phyloP scores from a whole-genome alignment of 2,329 filamentous ascomycete species.

The Volutella citrinella region DNA sequence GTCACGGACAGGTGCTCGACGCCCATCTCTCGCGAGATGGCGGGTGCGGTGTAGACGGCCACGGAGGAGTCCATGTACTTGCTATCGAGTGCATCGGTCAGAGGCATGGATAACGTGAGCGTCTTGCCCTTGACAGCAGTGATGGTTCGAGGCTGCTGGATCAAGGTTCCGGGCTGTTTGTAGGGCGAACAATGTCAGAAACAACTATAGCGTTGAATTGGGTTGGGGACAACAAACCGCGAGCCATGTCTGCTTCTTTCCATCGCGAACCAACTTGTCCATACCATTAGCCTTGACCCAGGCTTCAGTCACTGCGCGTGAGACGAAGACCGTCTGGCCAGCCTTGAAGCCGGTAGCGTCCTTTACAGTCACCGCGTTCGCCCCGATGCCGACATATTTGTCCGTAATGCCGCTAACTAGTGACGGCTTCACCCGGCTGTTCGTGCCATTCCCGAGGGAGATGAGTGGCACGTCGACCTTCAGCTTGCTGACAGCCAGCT shows the following conservation, averaged over 20 bases:
- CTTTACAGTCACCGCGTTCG: conserved; percentile 3
- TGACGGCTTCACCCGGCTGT: too few species aligned
- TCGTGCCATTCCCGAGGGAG: too few species aligned
- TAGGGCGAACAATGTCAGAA: too few species aligned
- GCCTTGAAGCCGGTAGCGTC: conserved; percentile 1
- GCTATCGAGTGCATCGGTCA: conserved; percentile 15
- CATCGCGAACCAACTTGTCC: conserved; percentile 10
- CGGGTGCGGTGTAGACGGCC: conserved; percentile 10
- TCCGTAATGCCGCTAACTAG: conserved; percentile 15
- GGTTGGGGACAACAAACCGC: conserved; percentile 2
- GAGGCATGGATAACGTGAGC: conserved; percentile 14
- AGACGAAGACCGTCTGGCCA: conserved; percentile 14
- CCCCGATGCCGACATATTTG: conserved; percentile 14
- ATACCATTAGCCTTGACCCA: conserved; percentile 19
- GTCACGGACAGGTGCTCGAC: conserved; percentile 10
- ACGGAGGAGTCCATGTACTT: conserved; percentile 12
- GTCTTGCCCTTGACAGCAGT: conserved; percentile 10
- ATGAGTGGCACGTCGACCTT: too few species aligned
- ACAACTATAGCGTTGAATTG: too few species aligned
- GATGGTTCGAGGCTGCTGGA: conserved; percentile 13
- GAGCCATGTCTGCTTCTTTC: conserved; percentile 15
- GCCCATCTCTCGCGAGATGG: conserved; percentile 13
- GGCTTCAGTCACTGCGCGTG: conserved; percentile 7
- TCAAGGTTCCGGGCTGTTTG: conserved; percentile 7
- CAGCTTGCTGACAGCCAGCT: conserved; percentile 4